Percentiles rank a stretch among this genome's conserved stretches.
Conservation (phyloP, 768 basidiomycete species). For the Phylloporus arenicola region DNA sequence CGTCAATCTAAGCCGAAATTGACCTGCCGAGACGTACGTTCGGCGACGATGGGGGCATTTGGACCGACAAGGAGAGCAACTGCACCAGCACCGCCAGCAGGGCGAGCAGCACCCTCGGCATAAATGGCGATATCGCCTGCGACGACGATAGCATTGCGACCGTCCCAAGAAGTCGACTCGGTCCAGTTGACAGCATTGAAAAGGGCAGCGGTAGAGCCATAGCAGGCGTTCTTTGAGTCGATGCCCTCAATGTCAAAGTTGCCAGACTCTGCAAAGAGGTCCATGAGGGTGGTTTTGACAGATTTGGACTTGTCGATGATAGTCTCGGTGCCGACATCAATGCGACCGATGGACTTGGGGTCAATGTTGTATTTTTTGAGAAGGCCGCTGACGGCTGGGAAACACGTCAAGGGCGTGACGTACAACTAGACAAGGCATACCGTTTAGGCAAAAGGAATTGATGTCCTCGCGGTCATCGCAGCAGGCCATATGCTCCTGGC, state of each 20-base stretch:
- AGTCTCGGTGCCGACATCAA: constrained; percentile 98
- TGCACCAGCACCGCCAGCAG: constrained; percentile 96
- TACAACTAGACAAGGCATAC: constrained; percentile 39
- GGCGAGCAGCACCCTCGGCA: constrained; percentile 90
- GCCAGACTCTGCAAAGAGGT: constrained; percentile 87
- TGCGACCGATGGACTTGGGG: constrained; percentile 92
- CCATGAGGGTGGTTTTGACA: constrained; percentile 97
- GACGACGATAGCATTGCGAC: constrained; percentile 94
- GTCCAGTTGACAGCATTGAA: constrained; percentile 99
- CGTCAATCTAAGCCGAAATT: constrained; percentile 4
- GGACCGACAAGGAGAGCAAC: constrained; percentile 94
- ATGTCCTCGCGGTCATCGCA: constrained; percentile 98
- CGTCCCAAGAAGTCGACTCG: constrained; percentile 94
- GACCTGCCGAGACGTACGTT: constrained; percentile 59
- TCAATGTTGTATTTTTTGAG: constrained; percentile 94
- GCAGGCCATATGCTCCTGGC: constrained; percentile 98
- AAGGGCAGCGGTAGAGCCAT: constrained; percentile 95
- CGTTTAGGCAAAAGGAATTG: constrained; percentile 94
- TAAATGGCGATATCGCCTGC: constrained; percentile 97
- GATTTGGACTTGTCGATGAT: constrained; percentile 99
- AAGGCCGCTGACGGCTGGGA: constrained; percentile 79
- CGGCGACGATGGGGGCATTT: constrained; percentile 88
- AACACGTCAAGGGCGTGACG: background rate
- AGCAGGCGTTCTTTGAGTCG: constrained; percentile 99
- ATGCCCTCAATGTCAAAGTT: constrained; percentile 98